These are phyloP conservation scores for Macrolepiota dolichaula DNA, from an alignment of 768 basidiomycete genomes.

Conservation along the genomic window DNA sequence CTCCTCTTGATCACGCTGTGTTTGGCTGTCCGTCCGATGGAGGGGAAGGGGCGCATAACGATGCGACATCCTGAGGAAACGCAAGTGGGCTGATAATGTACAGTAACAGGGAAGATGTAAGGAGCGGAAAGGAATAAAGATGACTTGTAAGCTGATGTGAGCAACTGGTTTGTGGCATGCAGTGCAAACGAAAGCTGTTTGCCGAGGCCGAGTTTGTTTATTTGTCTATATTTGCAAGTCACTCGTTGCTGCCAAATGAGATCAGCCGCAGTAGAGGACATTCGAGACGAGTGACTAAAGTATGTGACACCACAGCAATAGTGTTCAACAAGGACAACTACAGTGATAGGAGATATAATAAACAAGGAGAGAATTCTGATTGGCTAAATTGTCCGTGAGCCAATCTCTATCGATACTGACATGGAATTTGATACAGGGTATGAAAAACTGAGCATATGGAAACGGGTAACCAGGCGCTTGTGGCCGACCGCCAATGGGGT, in stretches of 20 bases:
- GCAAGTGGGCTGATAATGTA: constrained; percentile 13
- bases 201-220: not conserved
- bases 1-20: constrained; percentile 38
- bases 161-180: not conserved
- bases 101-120: constrained; percentile 15
- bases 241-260: not conserved
- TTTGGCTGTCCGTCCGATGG: constrained; percentile 42
- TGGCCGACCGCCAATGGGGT: not conserved
- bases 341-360: too few species aligned
- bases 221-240: not conserved
- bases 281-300: too few species aligned
- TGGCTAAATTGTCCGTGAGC: not conserved
- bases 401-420: not conserved
- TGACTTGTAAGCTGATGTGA: not conserved
- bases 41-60: constrained; percentile 71
- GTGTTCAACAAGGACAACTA: too few species aligned
- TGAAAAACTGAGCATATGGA: not conserved
- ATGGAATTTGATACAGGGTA: not conserved
- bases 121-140: constrained; percentile 5
- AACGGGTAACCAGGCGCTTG: not conserved
- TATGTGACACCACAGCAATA: too few species aligned
- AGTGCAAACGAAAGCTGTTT: not conserved
- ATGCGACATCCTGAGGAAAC: constrained; percentile 37
- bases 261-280: not conserved
- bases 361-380: not conserved